These are phyloP conservation scores for Ceratocystis albifundus DNA, from an alignment of 2,329 filamentous ascomycete species.

Conservation along the genomic window DNA sequence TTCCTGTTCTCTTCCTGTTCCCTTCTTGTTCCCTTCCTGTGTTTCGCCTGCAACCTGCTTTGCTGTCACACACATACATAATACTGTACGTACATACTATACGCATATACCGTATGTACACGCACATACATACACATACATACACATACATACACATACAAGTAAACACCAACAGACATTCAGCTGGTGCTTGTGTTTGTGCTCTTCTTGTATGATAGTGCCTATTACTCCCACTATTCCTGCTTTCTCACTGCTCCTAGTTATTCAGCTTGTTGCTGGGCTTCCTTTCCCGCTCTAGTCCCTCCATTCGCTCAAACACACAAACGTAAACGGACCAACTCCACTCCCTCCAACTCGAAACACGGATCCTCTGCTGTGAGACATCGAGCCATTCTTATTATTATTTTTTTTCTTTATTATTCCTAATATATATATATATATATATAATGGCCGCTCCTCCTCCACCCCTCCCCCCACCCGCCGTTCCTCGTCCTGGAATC, in stretches of 20 bases:
- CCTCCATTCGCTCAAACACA: background rate
- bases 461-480: slow-evolving; percentile 10
- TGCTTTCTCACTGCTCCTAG: background rate
- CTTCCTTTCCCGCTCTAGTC: background rate
- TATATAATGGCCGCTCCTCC: slow-evolving; percentile 22
- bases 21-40: background rate
- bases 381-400: too few relatives aligned
- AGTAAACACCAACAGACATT: too few relatives aligned
- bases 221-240: background rate
- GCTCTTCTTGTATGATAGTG: too few relatives aligned
- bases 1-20: too few relatives aligned
- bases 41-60: background rate
- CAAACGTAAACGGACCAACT: background rate
- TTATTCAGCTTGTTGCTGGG: background rate
- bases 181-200: background rate
- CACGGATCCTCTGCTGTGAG: background rate
- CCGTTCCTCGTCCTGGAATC: slow-evolving; percentile 20
- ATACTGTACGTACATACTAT: too few relatives aligned
- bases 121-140: too few relatives aligned
- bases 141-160: too few relatives aligned
- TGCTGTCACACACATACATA: too few relatives aligned
- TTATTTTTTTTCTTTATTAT: too few relatives aligned
- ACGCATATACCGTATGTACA: too few relatives aligned
- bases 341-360: background rate
- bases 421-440: background rate